A percentile compares a stretch with the other conserved stretches of the same genome.
These are phyloP conservation scores for Coelastrella sp. DNA, from an alignment of 139 green algal species.

Conservation along the genomic window DNA sequence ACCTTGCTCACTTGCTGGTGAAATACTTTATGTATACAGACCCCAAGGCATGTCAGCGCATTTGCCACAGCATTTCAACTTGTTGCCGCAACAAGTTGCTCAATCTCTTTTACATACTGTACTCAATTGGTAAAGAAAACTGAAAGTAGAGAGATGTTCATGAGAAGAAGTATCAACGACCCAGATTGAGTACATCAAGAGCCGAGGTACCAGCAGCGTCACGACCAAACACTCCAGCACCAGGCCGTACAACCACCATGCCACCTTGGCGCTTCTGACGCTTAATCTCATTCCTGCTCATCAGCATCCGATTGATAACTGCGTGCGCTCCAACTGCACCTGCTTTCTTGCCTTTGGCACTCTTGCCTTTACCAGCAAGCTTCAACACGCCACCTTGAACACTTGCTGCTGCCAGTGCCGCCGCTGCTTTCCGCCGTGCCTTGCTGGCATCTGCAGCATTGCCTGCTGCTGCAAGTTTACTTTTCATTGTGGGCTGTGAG, in stretches of 20 bases:
- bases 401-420: constrained; percentile 10
- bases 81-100: background rate
- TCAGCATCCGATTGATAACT: constrained; percentile 29
- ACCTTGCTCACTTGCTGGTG: background rate
- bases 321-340: background rate
- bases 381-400: background rate
- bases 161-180: background rate
- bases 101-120: background rate
- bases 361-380: background rate
- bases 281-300: constrained; percentile 51
- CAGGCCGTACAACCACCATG: constrained; percentile 39
- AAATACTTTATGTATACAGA: background rate
- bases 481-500: background rate
- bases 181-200: constrained; percentile 26
- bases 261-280: constrained; percentile 38
- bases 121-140: background rate
- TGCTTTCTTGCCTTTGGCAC: background rate
- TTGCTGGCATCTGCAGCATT: background rate
- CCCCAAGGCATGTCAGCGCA: too few relatives aligned
- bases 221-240: constrained; percentile 30
- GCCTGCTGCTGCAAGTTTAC: background rate
- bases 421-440: constrained; percentile 14
- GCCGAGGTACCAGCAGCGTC: constrained; percentile 26
- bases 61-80: background rate
- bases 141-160: background rate